Conservation (phyloP, 2,329 filamentous ascomycete species). For the Diaporthe citrichinensis region DNA sequence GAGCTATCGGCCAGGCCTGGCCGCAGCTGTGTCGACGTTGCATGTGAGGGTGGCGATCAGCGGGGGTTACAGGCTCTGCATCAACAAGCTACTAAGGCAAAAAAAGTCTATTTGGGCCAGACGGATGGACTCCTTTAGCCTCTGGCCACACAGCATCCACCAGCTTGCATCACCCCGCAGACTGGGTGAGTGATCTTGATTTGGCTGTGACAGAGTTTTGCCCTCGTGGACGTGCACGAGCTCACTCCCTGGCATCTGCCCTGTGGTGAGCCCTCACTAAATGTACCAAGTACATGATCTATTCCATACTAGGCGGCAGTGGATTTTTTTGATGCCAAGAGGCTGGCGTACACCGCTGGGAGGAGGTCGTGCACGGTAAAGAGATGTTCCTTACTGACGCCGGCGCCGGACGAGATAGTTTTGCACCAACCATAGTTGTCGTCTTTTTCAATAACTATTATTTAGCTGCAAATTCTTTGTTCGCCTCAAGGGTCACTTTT, state of each 20-base stretch:
- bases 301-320: neutral
- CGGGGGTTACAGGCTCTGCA: neutral
- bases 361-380: neutral
- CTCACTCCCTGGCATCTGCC: neutral
- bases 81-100: neutral
- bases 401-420: too few species aligned
- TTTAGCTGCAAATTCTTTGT: neutral
- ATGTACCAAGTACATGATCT: neutral
- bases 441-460: neutral
- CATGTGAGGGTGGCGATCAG: conserved; percentile 5
- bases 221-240: conserved; percentile 1
- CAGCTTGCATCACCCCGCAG: neutral
- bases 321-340: neutral
- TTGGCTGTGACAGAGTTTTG: neutral
- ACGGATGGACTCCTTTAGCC: neutral
- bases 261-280: neutral
- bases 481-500: too few species aligned
- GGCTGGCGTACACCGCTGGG: neutral
- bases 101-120: conserved; percentile 24
- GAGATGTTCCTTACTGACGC: neutral
- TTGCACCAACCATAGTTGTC: neutral
- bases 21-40: neutral
- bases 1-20: conserved; percentile 12
- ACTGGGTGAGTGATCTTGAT: neutral
- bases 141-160: neutral